Percentiles rank a stretch among this genome's conserved stretches.
phyloP scores from a whole-genome alignment of 2,329 filamentous ascomycete species.

The Cladorrhinum sp. region DNA sequence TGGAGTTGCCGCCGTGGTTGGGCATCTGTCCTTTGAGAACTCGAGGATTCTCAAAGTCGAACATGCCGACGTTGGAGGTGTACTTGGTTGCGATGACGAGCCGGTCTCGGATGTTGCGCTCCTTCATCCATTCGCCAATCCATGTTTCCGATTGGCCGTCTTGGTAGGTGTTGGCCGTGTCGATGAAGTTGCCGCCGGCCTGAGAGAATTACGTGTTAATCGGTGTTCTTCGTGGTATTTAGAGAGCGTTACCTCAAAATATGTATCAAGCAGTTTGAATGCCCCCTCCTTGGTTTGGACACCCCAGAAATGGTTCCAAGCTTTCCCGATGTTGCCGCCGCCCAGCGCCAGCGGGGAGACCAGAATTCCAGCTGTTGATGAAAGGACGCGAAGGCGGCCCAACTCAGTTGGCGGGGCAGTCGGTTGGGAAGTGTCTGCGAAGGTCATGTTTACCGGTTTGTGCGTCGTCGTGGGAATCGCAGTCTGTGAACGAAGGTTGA shows the following conservation, averaged over 20 bases:
- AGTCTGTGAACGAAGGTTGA: too few species aligned
- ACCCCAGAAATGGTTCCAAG: conserved; percentile 25
- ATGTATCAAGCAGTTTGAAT: conserved; percentile 29
- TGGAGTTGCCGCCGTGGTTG: conserved; percentile 45
- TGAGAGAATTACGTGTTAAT: background rate
- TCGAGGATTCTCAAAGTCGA: conserved; percentile 26
- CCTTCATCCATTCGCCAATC: conserved; percentile 56
- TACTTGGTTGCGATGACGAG: conserved; percentile 57
- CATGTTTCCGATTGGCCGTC: conserved; percentile 54
- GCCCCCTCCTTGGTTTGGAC: conserved; percentile 27
- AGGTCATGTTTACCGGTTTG: background rate
- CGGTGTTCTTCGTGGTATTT: background rate
- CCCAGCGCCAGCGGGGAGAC: conserved; percentile 53
- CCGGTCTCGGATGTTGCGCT: conserved; percentile 49
- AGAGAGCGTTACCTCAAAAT: conserved; percentile 9
- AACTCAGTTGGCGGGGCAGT: conserved; percentile 41
- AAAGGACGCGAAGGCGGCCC: conserved; percentile 51
- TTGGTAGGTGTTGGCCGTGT: conserved; percentile 60
- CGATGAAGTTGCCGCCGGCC: conserved; percentile 65
- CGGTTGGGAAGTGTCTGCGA: background rate
- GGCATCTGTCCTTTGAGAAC: conserved; percentile 33
- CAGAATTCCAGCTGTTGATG: conserved; percentile 47
- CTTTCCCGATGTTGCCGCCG: conserved; percentile 43
- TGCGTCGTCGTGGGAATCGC: too few species aligned
- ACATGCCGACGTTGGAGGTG: conserved; percentile 44